Evolutionary conservation across 2,329 filamentous ascomycete species (phyloP).

Genomic region (Paraphaeosphaeria sporulosa): DNA sequence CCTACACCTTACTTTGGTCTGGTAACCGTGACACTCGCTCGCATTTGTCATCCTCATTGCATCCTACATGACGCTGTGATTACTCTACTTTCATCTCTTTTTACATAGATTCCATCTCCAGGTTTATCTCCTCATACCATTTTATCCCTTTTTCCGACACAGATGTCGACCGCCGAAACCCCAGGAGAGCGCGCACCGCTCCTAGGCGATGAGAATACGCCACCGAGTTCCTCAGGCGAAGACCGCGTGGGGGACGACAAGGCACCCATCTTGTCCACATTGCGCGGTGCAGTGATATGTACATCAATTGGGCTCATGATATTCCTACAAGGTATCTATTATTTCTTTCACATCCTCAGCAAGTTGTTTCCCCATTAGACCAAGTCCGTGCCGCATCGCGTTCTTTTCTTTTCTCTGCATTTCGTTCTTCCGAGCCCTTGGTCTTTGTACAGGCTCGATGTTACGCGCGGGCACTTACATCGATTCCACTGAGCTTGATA

Average conservation of each 20-base stretch:
- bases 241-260: slow-evolving; percentile 28
- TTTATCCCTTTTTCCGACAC: neutral
- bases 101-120: neutral
- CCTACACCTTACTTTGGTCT: no score
- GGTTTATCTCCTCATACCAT: neutral
- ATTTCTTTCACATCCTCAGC: slow-evolving; percentile 1
- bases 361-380: no score
- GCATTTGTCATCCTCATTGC: slow-evolving; percentile 14
- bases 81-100: slow-evolving; percentile 7
- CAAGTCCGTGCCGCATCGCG: neutral
- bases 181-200: slow-evolving; percentile 38
- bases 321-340: slow-evolving; percentile 63
- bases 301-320: slow-evolving; percentile 65
- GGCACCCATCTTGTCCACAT: slow-evolving; percentile 32
- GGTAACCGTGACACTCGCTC: neutral
- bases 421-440: neutral
- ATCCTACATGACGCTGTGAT: slow-evolving; percentile 7
- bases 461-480: neutral
- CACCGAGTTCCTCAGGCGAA: slow-evolving; percentile 25
- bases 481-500: neutral
- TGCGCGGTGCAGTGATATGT: slow-evolving; percentile 53
- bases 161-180: slow-evolving; percentile 24
- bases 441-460: neutral
- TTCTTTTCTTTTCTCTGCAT: neutral
- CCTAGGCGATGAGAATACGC: slow-evolving; percentile 27